A percentile compares a stretch with the other conserved stretches of the same genome.
Conservation (phyloP, 2,329 filamentous ascomycete species). For the Elsinoe fawcettii region DNA sequence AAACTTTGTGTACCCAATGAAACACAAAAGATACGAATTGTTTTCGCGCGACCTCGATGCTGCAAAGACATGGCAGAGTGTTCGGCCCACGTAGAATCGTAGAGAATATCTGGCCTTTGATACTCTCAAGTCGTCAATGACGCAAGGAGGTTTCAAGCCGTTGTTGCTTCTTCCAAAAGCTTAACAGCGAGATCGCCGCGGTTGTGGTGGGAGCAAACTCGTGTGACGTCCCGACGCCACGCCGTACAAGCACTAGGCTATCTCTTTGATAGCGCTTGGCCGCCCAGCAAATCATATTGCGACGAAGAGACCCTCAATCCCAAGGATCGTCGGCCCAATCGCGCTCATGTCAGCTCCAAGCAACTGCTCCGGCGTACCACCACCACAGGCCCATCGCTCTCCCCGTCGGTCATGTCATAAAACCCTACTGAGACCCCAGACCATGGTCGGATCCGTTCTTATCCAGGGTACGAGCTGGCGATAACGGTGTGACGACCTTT, state of each 20-base stretch:
- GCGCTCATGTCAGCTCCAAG: background rate
- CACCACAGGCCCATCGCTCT: background rate
- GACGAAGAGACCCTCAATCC: background rate
- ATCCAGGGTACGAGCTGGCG: background rate
- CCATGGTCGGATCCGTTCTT: conserved; percentile 3
- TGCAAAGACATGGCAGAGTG: background rate
- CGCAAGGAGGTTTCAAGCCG: background rate
- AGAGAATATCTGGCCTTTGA: background rate
- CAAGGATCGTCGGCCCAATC: conserved; percentile 3
- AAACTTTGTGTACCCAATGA: background rate
- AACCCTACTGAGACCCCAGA: background rate
- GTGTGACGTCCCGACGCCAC: conserved; percentile 11
- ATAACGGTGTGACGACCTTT: conserved; percentile 5
- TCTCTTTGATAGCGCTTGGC: conserved; percentile 11
- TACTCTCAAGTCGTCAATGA: background rate
- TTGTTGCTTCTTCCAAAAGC: conserved; percentile 7
- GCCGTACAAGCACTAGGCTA: conserved; percentile 11
- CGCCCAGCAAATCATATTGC: conserved; percentile 13
- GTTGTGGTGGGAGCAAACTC: background rate
- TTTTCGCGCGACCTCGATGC: background rate
- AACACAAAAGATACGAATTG: background rate
- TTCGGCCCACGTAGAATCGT: too few species aligned
- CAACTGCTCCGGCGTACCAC: background rate
- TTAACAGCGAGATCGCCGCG: conserved; percentile 5
- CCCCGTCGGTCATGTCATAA: background rate